phyloP scores from a whole-genome alignment of 805 yeast species.

The Ogataea haglerorum region DNA sequence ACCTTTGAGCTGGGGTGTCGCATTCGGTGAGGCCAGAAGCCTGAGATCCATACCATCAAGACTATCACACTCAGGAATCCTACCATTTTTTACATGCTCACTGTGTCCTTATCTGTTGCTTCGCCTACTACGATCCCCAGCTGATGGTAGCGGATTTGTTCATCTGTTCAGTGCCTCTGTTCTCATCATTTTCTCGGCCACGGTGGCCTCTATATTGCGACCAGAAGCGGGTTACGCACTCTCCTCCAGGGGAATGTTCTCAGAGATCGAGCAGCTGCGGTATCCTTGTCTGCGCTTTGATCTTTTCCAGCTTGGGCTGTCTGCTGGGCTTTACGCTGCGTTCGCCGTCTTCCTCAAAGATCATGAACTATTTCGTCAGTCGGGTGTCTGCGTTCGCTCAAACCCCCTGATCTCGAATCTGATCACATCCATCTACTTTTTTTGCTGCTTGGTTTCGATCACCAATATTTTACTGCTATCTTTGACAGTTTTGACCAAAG shows the following conservation, averaged over 20 bases:
- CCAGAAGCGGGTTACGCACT: conserved; percentile 71
- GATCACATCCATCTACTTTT: conserved; percentile 61
- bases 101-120: conserved; percentile 58
- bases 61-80: conserved; percentile 51
- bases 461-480: conserved; percentile 72
- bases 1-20: conserved; percentile 45
- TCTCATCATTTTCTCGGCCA: conserved; percentile 74
- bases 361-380: conserved; percentile 69
- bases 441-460: conserved; percentile 54
- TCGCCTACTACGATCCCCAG: conserved; percentile 46
- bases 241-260: conserved; percentile 72
- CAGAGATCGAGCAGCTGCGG: conserved; percentile 65
- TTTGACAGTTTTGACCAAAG: conserved; percentile 54
- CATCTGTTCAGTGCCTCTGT: conserved; percentile 77
- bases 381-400: conserved; percentile 75
- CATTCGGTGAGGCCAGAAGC: conserved; percentile 46
- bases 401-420: conserved; percentile 68
- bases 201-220: conserved; percentile 72
- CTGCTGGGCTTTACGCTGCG: conserved; percentile 70
- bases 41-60: conserved; percentile 50
- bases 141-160: conserved; percentile 53
- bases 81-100: conserved; percentile 49
- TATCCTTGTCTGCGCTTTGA: conserved; percentile 62
- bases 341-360: conserved; percentile 49
- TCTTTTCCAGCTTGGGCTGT: conserved; percentile 50